A percentile compares a stretch with the other conserved stretches of the same genome.
These are phyloP conservation scores for Rhodotorula sp. DNA, from an alignment of 1,284 basidiomycete genomes.

Conservation along the genomic window DNA sequence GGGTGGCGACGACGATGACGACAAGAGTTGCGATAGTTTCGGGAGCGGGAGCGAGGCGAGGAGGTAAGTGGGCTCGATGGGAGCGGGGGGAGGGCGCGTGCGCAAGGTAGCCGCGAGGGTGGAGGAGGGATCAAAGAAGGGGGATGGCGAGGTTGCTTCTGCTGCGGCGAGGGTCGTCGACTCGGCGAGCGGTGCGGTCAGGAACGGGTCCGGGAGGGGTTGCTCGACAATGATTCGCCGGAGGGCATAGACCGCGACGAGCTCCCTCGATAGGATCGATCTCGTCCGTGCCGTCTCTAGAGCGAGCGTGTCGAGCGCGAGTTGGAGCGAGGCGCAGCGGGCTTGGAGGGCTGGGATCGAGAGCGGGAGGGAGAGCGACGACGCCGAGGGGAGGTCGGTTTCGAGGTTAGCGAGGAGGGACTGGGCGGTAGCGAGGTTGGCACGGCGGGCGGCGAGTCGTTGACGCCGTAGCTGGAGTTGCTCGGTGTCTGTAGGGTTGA, in stretches of 20 bases:
- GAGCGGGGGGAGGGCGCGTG: background rate
- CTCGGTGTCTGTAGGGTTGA: background rate
- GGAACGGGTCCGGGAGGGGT: slow-evolving; percentile 9
- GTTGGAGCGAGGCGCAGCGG: background rate
- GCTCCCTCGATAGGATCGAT: slow-evolving; percentile 22
- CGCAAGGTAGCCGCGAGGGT: background rate
- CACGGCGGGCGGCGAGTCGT: background rate
- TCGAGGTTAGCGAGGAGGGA: slow-evolving; percentile 20
- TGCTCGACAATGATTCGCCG: slow-evolving; percentile 4
- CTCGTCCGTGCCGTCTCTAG: background rate
- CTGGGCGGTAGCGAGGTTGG: slow-evolving; percentile 25
- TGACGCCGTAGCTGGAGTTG: background rate
- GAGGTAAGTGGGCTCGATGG: slow-evolving; percentile 16
- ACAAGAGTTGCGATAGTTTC: slow-evolving; percentile 8
- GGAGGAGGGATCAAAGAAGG: background rate
- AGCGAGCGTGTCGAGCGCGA: background rate
- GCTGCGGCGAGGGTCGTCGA: background rate
- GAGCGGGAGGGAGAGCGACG: slow-evolving; percentile 4
- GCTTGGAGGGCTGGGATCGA: slow-evolving; percentile 3
- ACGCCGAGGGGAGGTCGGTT: background rate
- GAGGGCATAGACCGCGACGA: slow-evolving; percentile 28
- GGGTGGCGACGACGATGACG: background rate
- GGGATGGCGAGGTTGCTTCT: no score
- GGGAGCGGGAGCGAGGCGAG: slow-evolving; percentile 28
- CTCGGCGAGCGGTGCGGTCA: slow-evolving; percentile 5